These are phyloP conservation scores for Curvularia verruculosa DNA, from an alignment of 2,329 filamentous ascomycete species.

Conservation along the genomic window DNA sequence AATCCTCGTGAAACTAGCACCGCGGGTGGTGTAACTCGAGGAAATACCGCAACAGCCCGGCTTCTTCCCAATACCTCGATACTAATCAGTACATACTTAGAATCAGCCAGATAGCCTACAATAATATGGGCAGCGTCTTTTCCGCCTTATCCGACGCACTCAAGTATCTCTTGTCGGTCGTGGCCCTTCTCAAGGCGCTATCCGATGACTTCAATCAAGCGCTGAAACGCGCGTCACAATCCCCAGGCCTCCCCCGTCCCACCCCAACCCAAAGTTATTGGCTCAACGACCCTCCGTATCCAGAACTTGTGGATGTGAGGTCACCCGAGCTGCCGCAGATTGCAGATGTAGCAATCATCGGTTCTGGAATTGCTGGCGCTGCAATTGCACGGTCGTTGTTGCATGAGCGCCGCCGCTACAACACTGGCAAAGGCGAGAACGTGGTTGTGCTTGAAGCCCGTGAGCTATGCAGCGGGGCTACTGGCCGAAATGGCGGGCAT, in stretches of 20 bases:
- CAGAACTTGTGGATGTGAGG: constrained; percentile 5
- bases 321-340: constrained; percentile 33
- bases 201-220: constrained; percentile 15
- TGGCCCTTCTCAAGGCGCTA: constrained; percentile 3
- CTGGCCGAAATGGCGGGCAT: constrained; percentile 41
- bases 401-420: constrained; percentile 23
- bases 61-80: background rate
- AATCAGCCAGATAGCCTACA: background rate
- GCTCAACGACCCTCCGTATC: constrained; percentile 18
- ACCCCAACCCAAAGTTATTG: constrained; percentile 12
- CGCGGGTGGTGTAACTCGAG: background rate
- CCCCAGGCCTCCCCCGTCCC: constrained; percentile 13
- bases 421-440: constrained; percentile 6
- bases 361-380: constrained; percentile 61
- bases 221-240: constrained; percentile 14
- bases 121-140: background rate
- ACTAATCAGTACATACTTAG: background rate
- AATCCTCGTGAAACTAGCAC: background rate
- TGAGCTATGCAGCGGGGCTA: constrained; percentile 35
- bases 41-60: background rate
- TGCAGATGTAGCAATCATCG: constrained; percentile 60
- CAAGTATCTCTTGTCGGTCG: background rate
- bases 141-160: background rate
- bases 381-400: constrained; percentile 47
- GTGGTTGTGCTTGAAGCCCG: constrained; percentile 52